Base-by-base conservation (phyloP, 169 alveolate genomes). In the Cryptosporidium baileyi region DNA sequence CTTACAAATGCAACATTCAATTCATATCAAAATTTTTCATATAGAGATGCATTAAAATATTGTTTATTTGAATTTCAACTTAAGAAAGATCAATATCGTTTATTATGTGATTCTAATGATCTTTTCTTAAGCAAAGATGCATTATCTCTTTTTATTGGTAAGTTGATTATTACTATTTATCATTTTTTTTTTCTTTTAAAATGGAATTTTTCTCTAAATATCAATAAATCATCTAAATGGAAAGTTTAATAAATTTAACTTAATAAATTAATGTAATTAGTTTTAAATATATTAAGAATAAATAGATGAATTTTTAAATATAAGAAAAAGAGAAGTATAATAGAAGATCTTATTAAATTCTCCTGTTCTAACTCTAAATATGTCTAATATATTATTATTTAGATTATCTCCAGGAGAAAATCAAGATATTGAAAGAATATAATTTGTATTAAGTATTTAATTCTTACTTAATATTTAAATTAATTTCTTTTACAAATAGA, bases 21-120 rank as follows among this genome's bases (percentile, higher is more conserved):
- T 30, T 88, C 96, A 2, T 95, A 92, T 82, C 89, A 89, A 43
- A 88, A 81, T 47, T 89, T 95, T 41, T 82, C 90, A 41, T 92
- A 90, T 80, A 74, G 98, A 32, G 98, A 95, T 59, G 98, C 96
- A 1, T 88, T 94, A 22, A 95, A 95, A 90, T 80, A 82, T 51
- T 91, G 94, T 8, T 91, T 93, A 81, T 95, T 91, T 80, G 98
- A 95, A 57, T 81, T 91, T 93, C 92, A 89, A 41, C 88, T 91
- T 4, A 88, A 89, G 17, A 49, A 93, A 22, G 94, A 91, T 54
- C 90, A 89, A 32, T 93, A 93, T 82, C 41, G 88, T 59, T 92
- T 82, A 51, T 90, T 90, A 61, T 89, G 91, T 43, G 91, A 88
- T 17, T 79, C 63, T 15, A 74, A 57, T n/a, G 85, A 74, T 40